These are phyloP conservation scores for maize (Zea mays) DNA, from an alignment of 176 grass and related monocot genomes.

Conservation along the genomic window Zm-B73-REFERENCE-NAM-5.0 NC_050100.1:34282501-34283000, in stretches of 20 bases:
- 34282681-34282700: not conserved
- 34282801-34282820: not conserved
- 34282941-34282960: not conserved
- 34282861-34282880: too few relatives aligned
- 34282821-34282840: not conserved
- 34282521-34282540: not conserved
- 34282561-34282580: constrained; percentile 17
- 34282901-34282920: not conserved
- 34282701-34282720: not conserved
- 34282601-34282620: constrained; percentile 4
- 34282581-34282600: not conserved
- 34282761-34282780: not conserved
- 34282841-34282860: not conserved
- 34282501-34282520: not conserved
- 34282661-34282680: constrained; percentile 10
- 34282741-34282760: not conserved
- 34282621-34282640: not conserved
- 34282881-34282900: not conserved
- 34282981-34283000: not conserved
- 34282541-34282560: constrained; percentile 36
- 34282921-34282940: not conserved
- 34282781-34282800: not conserved
- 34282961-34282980: not conserved
- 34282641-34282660: not conserved
- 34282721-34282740: not conserved